Base-by-base conservation (phyloP, 169 alveolate species). In the Plasmodium gonderi region DNA sequence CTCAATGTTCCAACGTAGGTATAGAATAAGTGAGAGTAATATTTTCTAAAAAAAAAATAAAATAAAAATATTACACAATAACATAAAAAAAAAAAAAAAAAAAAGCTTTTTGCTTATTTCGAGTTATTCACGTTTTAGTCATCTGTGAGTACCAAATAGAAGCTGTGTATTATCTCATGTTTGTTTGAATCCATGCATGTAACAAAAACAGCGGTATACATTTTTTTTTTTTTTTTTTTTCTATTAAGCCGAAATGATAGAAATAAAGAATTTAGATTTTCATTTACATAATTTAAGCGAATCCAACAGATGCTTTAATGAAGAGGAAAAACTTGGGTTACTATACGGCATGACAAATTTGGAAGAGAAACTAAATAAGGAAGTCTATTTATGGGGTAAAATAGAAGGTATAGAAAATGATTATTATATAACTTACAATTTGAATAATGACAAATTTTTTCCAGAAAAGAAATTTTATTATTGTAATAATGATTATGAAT, bases 341-440 rank as follows among this genome's bases (percentile, higher is more conserved):
- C 29, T 68, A 29, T 68, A 44, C 77, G 92, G 92, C 29, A 82
- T 82, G 92, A 82, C 82, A 17, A 65, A 69, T 33, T 82, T 82
- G 64, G 92, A 82, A 60, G 92, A 82, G 1, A 17, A 82, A 45
- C n/a, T 69, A 82, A 82, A 82, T 20, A 72, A 82, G 29, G 78
- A 82, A 49, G 64, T 82, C n/a, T 82, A 69, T 69, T 9, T 82
- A 29, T 82, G 92, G 92, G 92, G 92, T 6, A 82, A 82, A 69
- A 82, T 82, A 45, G 92, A 82, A 47, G 92, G 92, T 23, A 29
- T 82, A 68, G 42, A 82, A 82, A 69, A 69, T 82, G 92, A 82
- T 64, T 82, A 82, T 33, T 82, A 69, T 54, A 82, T 82, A 69
- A 60, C 80, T 11, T 82, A 82, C 76, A 40, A 82, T 60, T 75